Conservation (phyloP, 2,329 filamentous ascomycete species). For the Graphilbum fragrans region DNA sequence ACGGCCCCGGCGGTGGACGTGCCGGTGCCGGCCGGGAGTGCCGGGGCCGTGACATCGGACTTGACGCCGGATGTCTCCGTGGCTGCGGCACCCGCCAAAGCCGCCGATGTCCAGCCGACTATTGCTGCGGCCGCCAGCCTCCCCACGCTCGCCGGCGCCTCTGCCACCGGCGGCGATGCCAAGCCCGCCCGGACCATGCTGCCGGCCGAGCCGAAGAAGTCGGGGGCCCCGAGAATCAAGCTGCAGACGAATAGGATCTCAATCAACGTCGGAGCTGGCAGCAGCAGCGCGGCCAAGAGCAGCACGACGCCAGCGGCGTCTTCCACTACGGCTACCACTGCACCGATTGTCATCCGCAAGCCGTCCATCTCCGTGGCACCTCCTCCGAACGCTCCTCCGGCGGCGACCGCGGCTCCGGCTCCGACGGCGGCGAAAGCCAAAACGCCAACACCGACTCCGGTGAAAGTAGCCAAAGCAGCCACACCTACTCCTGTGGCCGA, state of each 20-base stretch:
- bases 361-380: constrained; percentile 12
- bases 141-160: not conserved
- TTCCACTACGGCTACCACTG: no score
- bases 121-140: not conserved
- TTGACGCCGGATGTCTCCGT: not conserved
- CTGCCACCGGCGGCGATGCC: not conserved
- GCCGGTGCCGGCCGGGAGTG: not conserved
- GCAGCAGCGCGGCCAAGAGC: not conserved
- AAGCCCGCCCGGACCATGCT: constrained; percentile 3
- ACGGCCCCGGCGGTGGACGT: not conserved
- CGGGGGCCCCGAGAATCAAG: constrained; percentile 10
- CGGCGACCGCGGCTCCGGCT: constrained; percentile 3
- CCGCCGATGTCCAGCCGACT: not conserved
- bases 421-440: not conserved
- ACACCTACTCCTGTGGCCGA: no score
- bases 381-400: not conserved
- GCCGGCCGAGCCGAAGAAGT: constrained; percentile 6
- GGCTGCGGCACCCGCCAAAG: not conserved
- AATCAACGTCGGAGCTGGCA: not conserved
- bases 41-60: not conserved
- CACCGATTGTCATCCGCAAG: constrained; percentile 9
- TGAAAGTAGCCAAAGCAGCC: no score
- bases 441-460: not conserved
- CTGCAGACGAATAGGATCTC: constrained; percentile 9
- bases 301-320: not conserved